Conservation (phyloP, 2,329 filamentous ascomycete species). For the Botrytis elliptica region DNA sequence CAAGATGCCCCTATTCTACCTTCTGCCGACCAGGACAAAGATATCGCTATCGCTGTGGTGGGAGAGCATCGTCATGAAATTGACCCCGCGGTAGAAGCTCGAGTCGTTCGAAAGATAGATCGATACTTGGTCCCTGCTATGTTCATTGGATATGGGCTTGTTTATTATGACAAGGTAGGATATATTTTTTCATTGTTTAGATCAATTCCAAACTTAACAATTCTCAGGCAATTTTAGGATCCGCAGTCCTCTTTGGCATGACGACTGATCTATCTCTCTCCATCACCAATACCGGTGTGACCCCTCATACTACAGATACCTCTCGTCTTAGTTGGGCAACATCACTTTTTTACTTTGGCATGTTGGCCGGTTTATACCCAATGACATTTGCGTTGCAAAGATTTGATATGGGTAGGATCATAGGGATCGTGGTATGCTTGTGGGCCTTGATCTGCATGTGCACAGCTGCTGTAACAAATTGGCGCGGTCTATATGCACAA, state of each 20-base stretch:
- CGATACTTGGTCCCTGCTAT: constrained; percentile 66
- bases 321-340: constrained; percentile 73
- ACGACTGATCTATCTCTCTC: constrained; percentile 63
- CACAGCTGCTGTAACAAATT: constrained; percentile 64
- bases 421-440: constrained; percentile 61
- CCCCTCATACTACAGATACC: constrained; percentile 60
- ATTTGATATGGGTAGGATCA: constrained; percentile 62
- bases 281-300: constrained; percentile 48
- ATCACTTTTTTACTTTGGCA: constrained; percentile 77
- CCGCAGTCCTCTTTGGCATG: constrained; percentile 74
- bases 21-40: constrained; percentile 28
- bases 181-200: not conserved
- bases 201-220: not conserved
- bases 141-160: constrained; percentile 63
- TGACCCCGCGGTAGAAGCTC: constrained; percentile 54
- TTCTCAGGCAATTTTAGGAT: constrained; percentile 65
- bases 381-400: constrained; percentile 70
- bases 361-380: constrained; percentile 71
- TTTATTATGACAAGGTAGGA: constrained; percentile 66
- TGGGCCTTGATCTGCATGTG: constrained; percentile 68
- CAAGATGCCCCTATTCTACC: not conserved
- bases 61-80: constrained; percentile 33
- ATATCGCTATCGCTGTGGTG: constrained; percentile 36
- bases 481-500: constrained; percentile 64
- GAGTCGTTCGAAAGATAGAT: constrained; percentile 66